Evolutionary conservation across 2,329 filamentous ascomycete genomes (phyloP).

Genomic region (Pseudopithomyces chartarum): DNA sequence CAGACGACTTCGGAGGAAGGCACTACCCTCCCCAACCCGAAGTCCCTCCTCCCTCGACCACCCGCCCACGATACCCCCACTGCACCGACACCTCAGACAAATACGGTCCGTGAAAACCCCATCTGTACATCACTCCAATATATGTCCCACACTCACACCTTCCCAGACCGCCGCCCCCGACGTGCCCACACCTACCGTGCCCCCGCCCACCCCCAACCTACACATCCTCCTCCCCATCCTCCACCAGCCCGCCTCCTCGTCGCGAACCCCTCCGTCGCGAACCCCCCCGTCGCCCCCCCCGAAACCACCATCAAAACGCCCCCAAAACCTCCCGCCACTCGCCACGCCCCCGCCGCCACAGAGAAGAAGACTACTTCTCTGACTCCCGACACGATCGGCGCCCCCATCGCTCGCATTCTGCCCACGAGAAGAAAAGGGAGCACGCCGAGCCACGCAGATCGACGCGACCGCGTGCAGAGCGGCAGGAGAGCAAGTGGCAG

Average conservation of each 20-base stretch:
- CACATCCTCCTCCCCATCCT: slow-evolving; percentile 8
- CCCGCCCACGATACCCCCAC: slow-evolving; percentile 1
- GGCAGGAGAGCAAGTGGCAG: slow-evolving; percentile 1
- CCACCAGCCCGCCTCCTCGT: slow-evolving; percentile 11
- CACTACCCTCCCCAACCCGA: slow-evolving; percentile 9
- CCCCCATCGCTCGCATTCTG: too few species aligned
- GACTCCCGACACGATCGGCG: slow-evolving; percentile 19
- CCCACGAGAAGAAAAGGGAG: too few species aligned
- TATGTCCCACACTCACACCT: not conserved
- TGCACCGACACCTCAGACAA: slow-evolving; percentile 7
- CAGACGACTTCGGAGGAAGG: slow-evolving; percentile 14
- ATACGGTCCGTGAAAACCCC: not conserved
- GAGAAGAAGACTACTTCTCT: slow-evolving; percentile 21
- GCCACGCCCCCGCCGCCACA: slow-evolving; percentile 7
- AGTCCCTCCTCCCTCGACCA: slow-evolving; percentile 5
- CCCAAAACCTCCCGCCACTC: slow-evolving; percentile 14
- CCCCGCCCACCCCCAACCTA: not conserved
- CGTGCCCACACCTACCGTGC: slow-evolving; percentile 8
- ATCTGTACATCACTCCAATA: not conserved
- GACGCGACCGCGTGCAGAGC: not conserved
- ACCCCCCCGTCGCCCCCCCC: slow-evolving; percentile 7
- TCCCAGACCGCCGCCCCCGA: slow-evolving; percentile 4
- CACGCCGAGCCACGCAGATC: not conserved
- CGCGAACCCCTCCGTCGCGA: not conserved
- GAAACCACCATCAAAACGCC: not conserved